These are phyloP conservation scores for Trichosporon asahii DNA, from an alignment of 1,284 basidiomycete genomes.

Conservation along the genomic window DNA sequence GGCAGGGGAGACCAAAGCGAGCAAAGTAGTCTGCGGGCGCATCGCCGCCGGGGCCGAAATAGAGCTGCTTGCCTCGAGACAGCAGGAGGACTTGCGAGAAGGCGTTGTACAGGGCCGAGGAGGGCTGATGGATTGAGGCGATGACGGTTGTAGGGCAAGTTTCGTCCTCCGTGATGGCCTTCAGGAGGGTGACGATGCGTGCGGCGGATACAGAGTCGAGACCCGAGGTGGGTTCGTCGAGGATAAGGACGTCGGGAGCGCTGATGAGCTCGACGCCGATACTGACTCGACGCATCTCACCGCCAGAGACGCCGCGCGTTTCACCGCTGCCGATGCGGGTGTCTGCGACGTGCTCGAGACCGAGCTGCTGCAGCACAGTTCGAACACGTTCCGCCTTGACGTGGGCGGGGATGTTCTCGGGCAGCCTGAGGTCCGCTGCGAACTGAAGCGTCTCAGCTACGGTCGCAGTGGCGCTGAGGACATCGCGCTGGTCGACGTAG, in stretches of 20 bases:
- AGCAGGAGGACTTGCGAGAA: slow-evolving; percentile 79
- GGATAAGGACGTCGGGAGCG: slow-evolving; percentile 60
- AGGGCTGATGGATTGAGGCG: slow-evolving; percentile 79
- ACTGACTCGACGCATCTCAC: slow-evolving; percentile 68
- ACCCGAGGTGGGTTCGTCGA: slow-evolving; percentile 66
- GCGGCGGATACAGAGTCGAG: slow-evolving; percentile 83
- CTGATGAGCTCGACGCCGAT: slow-evolving; percentile 66
- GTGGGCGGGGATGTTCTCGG: slow-evolving; percentile 65
- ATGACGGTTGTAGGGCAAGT: slow-evolving; percentile 72
- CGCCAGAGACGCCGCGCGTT: slow-evolving; percentile 63
- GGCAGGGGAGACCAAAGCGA: slow-evolving; percentile 55
- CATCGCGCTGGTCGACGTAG: slow-evolving; percentile 76
- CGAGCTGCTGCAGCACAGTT: slow-evolving; percentile 68
- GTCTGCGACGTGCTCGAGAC: slow-evolving; percentile 66
- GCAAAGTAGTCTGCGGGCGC: slow-evolving; percentile 65
- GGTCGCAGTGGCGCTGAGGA: slow-evolving; percentile 72
- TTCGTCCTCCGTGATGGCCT: slow-evolving; percentile 66
- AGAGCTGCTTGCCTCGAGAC: slow-evolving; percentile 71
- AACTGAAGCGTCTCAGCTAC: slow-evolving; percentile 79
- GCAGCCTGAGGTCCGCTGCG: slow-evolving; percentile 74
- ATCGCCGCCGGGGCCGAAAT: slow-evolving; percentile 69
- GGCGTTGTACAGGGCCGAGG: slow-evolving; percentile 75
- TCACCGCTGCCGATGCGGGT: slow-evolving; percentile 68
- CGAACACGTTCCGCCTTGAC: slow-evolving; percentile 65
- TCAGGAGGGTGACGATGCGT: slow-evolving; percentile 70